Evolutionary conservation across 176 grass and related monocot species (phyloP).

Genomic region (Aechmea fasciata): DNA sequence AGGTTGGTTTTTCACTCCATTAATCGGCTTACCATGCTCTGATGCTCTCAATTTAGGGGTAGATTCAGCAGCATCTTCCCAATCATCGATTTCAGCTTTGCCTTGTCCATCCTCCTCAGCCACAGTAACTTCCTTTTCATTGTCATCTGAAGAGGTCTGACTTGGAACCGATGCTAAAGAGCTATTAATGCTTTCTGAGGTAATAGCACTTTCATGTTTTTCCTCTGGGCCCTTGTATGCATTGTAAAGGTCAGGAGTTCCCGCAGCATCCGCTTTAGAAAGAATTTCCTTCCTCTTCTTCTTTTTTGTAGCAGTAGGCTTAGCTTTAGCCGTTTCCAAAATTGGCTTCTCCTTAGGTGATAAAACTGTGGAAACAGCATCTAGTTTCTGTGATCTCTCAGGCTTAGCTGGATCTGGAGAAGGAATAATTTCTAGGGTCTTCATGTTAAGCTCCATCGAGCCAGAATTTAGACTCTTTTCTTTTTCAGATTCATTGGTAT

Average conservation of each 20-base stretch:
- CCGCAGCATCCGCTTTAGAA: conserved; percentile 89
- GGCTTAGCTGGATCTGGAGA: conserved; percentile 9
- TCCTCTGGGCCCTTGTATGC: conserved; percentile 88
- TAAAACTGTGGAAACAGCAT: conserved; percentile 19
- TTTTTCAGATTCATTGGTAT: conserved; percentile 16
- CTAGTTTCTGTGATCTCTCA: conserved; percentile 27
- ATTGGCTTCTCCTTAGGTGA: conserved; percentile 54
- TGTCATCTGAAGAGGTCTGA: conserved; percentile 17
- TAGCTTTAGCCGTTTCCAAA: conserved; percentile 33
- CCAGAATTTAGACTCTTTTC: conserved; percentile 22
- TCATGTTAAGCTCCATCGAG: conserved; percentile 5
- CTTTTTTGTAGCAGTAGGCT: conserved; percentile 39
- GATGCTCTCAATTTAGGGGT: conserved; percentile 52
- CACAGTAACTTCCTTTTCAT: conserved; percentile 29
- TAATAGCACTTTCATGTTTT: conserved; percentile 27
- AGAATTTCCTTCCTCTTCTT: conserved; percentile 77
- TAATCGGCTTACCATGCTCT: conserved; percentile 17
- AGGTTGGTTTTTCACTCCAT: conserved; percentile 9
- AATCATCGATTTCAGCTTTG: conserved; percentile 70
- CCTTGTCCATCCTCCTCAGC: conserved; percentile 44
- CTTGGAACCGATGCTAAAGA: conserved; percentile 29
- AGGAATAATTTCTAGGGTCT: neutral
- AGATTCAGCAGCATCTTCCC: conserved; percentile 89
- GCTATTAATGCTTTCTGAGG: conserved; percentile 22
- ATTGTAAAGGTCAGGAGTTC: conserved; percentile 83